Evolutionary conservation across 805 yeast genomes (phyloP).

Genomic region (Candida takata): DNA sequence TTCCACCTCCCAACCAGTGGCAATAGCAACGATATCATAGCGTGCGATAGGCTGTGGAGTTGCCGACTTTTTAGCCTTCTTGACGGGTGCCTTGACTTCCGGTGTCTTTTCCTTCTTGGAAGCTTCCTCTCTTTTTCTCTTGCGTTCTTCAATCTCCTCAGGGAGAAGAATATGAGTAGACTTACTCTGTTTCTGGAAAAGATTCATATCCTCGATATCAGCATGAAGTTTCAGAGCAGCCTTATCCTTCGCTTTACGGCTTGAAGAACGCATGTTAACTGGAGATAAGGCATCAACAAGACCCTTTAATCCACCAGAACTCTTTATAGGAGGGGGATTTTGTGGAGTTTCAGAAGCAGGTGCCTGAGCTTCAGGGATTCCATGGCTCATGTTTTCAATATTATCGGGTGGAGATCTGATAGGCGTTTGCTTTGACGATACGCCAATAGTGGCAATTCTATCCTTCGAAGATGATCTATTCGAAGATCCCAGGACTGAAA

Average conservation of each 20-base stretch:
- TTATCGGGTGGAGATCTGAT: no score
- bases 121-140: slow-evolving; percentile 25
- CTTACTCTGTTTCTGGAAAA: slow-evolving; percentile 49
- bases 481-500: neutral
- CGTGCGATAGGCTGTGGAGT: slow-evolving; percentile 2
- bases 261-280: slow-evolving; percentile 3
- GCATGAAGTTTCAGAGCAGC: slow-evolving; percentile 63
- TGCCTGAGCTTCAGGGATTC: neutral
- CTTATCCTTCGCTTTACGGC: slow-evolving; percentile 55
- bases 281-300: slow-evolving; percentile 2
- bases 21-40: slow-evolving; percentile 39
- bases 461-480: neutral
- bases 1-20: slow-evolving; percentile 59
- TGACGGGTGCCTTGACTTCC: slow-evolving; percentile 1
- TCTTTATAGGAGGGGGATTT: no score
- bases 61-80: slow-evolving; percentile 14
- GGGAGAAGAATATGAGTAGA: slow-evolving; percentile 31
- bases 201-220: slow-evolving; percentile 62
- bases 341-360: neutral
- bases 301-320: slow-evolving; percentile 7
- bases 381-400: neutral
- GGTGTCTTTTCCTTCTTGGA: slow-evolving; percentile 9
- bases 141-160: slow-evolving; percentile 30
- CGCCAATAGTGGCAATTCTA: no score
- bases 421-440: no score